A percentile compares a stretch with the other conserved stretches of the same genome.
Evolutionary conservation across 2,329 filamentous ascomycete species (phyloP).

Genomic region (Trichoderma koningiopsis): DNA sequence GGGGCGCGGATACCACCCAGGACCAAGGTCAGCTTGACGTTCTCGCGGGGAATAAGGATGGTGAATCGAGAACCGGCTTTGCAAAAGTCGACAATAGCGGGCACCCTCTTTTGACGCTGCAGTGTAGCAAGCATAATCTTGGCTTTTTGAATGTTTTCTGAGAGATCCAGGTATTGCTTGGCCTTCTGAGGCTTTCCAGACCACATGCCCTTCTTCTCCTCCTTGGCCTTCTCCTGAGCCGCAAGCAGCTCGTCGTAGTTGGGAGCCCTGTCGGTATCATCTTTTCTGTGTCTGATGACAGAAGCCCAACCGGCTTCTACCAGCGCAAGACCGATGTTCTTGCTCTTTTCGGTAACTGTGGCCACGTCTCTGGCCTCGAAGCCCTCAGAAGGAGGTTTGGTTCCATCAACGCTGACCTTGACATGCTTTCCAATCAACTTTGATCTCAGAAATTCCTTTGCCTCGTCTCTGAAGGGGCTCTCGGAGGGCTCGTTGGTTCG

Average conservation of each 20-base stretch:
- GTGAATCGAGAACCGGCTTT: slow-evolving; percentile 97
- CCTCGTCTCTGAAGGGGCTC: slow-evolving; percentile 84
- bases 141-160: slow-evolving; percentile 89
- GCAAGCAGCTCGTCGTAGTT: slow-evolving; percentile 89
- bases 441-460: slow-evolving; percentile 94
- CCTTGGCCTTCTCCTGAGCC: slow-evolving; percentile 80
- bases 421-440: slow-evolving; percentile 95
- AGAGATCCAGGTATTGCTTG: slow-evolving; percentile 85
- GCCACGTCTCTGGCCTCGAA: slow-evolving; percentile 96
- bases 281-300: slow-evolving; percentile 91
- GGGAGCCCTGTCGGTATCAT: slow-evolving; percentile 89
- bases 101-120: slow-evolving; percentile 87
- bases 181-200: slow-evolving; percentile 82
- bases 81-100: slow-evolving; percentile 93
- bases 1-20: slow-evolving; percentile 91
- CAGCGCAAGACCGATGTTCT: slow-evolving; percentile 80
- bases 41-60: slow-evolving; percentile 86
- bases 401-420: slow-evolving; percentile 83
- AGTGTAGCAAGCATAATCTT: slow-evolving; percentile 89
- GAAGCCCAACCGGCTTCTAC: slow-evolving; percentile 94
- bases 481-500: slow-evolving; percentile 85
- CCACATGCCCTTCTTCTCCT: slow-evolving; percentile 93
- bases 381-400: slow-evolving; percentile 83
- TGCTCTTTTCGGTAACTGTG: slow-evolving; percentile 79
- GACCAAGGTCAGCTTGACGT: slow-evolving; percentile 92